These are phyloP conservation scores for Backusella parvicylindrica DNA, from an alignment of 192 early-diverging fungal genomes.

Conservation along the genomic window DNA sequence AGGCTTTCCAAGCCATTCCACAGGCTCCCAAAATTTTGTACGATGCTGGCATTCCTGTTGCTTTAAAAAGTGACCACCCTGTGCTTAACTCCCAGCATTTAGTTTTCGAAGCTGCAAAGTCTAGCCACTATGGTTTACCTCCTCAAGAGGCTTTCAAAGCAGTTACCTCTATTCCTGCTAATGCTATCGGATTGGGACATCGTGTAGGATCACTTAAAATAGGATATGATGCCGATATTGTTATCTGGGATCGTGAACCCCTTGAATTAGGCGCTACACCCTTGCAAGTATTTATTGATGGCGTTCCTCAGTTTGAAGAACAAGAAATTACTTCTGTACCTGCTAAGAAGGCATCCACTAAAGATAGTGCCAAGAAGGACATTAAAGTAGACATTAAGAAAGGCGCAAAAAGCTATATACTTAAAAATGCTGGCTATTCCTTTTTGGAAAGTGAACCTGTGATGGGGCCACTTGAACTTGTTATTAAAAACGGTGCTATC, in stretches of 20 bases:
- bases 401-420: neutral
- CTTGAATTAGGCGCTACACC: constrained; percentile 68
- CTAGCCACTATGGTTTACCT: constrained; percentile 67
- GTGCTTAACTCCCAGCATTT: constrained; percentile 71
- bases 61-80: constrained; percentile 78
- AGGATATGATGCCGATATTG: constrained; percentile 80
- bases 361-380: constrained; percentile 4
- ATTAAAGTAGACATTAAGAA: neutral
- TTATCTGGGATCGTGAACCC: constrained; percentile 76
- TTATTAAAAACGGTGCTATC: constrained; percentile 47
- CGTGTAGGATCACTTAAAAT: constrained; percentile 60
- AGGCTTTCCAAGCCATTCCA: constrained; percentile 67
- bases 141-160: constrained; percentile 53
- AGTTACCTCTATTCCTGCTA: constrained; percentile 71
- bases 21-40: constrained; percentile 56
- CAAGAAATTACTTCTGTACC: constrained; percentile 11
- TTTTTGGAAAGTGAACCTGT: neutral
- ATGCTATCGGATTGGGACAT: constrained; percentile 62
- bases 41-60: constrained; percentile 69
- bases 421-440: constrained; percentile 8
- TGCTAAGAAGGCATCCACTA: constrained; percentile 16
- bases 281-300: constrained; percentile 74
- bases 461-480: constrained; percentile 2
- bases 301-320: constrained; percentile 55
- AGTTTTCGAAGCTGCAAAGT: constrained; percentile 73